phyloP scores from a whole-genome alignment of 495 filamentous ascomycete genomes.

The Xanthoparmelia taractica region DNA sequence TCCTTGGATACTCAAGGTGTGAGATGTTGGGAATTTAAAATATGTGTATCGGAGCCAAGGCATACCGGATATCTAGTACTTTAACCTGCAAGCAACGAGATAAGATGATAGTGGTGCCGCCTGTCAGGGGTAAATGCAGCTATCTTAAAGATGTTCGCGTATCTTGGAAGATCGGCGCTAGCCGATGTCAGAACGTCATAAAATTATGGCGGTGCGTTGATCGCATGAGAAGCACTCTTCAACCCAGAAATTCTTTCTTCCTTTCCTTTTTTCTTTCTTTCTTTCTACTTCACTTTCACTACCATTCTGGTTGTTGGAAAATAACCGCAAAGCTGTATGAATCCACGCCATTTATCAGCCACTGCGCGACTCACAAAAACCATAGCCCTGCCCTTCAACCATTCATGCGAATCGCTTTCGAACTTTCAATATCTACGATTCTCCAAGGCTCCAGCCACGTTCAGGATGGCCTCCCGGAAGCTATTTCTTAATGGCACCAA shows the following conservation, averaged over 20 bases:
- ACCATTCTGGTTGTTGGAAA: no score
- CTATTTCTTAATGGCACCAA: conserved; percentile 13
- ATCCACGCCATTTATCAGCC: neutral
- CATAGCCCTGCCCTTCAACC: neutral
- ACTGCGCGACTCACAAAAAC: neutral
- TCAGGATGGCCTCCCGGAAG: conserved; percentile 10
- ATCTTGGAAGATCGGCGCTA: conserved; percentile 1
- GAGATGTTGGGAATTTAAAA: no score
- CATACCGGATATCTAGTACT: no score
- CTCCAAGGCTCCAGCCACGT: neutral
- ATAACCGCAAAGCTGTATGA: neutral
- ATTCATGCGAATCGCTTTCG: neutral
- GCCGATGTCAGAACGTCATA: neutral
- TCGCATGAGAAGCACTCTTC: neutral
- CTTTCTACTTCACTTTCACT: neutral
- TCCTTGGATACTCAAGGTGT: no score
- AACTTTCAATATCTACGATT: neutral
- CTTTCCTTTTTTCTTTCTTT: no score
- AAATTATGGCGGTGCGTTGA: neutral
- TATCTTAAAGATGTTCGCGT: no score
- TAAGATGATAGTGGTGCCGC: no score
- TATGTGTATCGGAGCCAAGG: no score
- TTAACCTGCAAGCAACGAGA: no score
- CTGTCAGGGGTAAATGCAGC: no score
- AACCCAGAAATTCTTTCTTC: no score